phyloP scores from a whole-genome alignment of 805 yeast genomes.

The Yarrowia hollandica region DNA sequence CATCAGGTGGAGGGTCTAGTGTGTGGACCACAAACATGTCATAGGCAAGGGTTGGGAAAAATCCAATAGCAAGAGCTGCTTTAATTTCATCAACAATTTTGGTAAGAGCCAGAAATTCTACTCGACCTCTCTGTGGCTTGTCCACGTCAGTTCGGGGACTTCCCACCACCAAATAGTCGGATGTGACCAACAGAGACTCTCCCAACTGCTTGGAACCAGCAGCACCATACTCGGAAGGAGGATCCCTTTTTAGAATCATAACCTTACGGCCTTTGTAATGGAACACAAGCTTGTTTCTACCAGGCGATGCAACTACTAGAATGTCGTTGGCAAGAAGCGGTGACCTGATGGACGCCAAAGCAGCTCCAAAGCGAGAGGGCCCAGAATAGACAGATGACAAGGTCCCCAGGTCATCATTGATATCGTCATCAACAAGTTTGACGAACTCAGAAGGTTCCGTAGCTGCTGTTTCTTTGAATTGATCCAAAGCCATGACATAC shows the following conservation, averaged over 20 bases:
- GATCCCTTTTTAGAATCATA: not conserved
- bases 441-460: not conserved
- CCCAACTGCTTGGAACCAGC: conserved; percentile 2
- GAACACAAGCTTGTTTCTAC: conserved; percentile 10
- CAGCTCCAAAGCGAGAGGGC: conserved; percentile 13
- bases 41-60: not conserved
- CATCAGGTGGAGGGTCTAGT: not conserved
- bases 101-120: not conserved
- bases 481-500: conserved; percentile 9
- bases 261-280: conserved; percentile 10
- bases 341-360: not conserved
- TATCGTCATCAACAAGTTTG: not conserved
- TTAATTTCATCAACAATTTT: not conserved
- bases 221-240: not conserved
- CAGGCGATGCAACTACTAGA: not conserved
- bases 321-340: conserved; percentile 9
- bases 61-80: not conserved
- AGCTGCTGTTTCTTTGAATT: not conserved
- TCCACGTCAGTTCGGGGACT: not conserved
- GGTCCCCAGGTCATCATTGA: conserved; percentile 30
- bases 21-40: not conserved
- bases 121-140: conserved; percentile 1
- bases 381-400: conserved; percentile 31
- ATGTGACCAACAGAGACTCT: conserved; percentile 4
- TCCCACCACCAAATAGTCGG: conserved; percentile 2